Evolutionary conservation across 805 yeast species (phyloP).

Genomic region (Saccharomycopsis schoenii): DNA sequence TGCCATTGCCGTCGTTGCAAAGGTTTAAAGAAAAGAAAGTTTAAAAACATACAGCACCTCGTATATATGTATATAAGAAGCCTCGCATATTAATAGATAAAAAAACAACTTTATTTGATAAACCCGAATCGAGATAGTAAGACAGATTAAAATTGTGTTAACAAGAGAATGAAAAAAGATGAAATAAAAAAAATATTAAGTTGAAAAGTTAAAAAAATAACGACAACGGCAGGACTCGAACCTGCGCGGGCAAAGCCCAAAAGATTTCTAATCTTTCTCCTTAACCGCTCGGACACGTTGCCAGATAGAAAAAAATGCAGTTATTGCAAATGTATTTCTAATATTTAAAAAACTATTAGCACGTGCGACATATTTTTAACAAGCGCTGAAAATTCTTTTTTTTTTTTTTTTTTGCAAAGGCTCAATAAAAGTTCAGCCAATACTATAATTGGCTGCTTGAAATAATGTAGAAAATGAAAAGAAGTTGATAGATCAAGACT

Average conservation of each 20-base stretch:
- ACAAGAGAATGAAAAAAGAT: background rate
- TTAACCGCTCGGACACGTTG: slow-evolving; percentile 20
- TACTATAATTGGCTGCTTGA: no score
- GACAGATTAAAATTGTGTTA: background rate
- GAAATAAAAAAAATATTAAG: background rate
- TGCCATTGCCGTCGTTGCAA: slow-evolving; percentile 90
- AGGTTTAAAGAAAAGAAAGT: slow-evolving; percentile 46
- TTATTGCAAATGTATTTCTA: no score
- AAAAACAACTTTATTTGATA: no score
- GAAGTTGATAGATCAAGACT: no score
- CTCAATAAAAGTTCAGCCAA: no score
- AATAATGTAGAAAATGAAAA: no score
- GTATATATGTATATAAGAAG: background rate
- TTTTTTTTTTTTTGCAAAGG: no score
- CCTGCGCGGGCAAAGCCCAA: slow-evolving; percentile 55
- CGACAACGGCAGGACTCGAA: slow-evolving; percentile 73
- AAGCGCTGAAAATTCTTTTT: no score
- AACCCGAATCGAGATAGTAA: background rate
- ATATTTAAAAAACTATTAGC: no score
- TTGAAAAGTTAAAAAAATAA: slow-evolving; percentile 25
- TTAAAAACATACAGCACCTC: background rate
- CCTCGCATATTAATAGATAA: no score
- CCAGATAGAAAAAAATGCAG: background rate
- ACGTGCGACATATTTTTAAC: no score
- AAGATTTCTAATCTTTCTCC: slow-evolving; percentile 29